phyloP scores from a whole-genome alignment of 2,329 filamentous ascomycete genomes.

The Dendrostoma leiphaemia region DNA sequence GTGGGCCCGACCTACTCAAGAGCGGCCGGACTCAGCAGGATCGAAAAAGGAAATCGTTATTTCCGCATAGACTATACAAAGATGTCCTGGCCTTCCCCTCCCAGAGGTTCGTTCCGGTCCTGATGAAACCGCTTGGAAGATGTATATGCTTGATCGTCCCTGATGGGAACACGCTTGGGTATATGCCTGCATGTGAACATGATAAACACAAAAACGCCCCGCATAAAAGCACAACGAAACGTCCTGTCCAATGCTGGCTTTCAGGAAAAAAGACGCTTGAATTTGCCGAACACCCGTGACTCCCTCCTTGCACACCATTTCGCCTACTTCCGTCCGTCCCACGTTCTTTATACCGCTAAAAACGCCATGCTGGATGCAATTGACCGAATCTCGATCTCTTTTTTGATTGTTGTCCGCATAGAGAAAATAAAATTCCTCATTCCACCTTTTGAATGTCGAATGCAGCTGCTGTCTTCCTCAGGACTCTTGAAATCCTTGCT shows the following conservation, averaged over 20 bases:
- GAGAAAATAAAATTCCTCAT: background rate
- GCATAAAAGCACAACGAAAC: background rate
- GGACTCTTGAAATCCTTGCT: background rate
- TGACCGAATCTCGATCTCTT: background rate
- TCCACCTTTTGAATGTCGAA: background rate
- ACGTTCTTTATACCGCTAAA: background rate
- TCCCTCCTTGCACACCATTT: background rate
- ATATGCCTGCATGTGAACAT: background rate
- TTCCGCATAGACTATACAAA: no score
- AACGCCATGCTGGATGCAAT: conserved; percentile 20
- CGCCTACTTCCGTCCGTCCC: background rate
- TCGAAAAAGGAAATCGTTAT: no score
- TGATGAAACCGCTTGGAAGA: no score
- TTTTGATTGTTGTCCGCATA: background rate
- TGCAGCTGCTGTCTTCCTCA: background rate
- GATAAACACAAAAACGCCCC: background rate
- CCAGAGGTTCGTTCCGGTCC: no score
- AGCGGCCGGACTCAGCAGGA: no score
- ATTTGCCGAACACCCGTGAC: background rate
- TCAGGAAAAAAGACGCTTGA: no score
- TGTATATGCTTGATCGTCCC: background rate
- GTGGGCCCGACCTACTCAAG: no score
- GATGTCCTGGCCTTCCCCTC: background rate
- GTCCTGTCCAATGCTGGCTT: conserved; percentile 9
- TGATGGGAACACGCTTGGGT: background rate